A percentile compares a stretch with the other conserved stretches of the same genome.
phyloP scores from a whole-genome alignment of 2,329 filamentous ascomycete genomes.

The Diaporthe destruens region DNA sequence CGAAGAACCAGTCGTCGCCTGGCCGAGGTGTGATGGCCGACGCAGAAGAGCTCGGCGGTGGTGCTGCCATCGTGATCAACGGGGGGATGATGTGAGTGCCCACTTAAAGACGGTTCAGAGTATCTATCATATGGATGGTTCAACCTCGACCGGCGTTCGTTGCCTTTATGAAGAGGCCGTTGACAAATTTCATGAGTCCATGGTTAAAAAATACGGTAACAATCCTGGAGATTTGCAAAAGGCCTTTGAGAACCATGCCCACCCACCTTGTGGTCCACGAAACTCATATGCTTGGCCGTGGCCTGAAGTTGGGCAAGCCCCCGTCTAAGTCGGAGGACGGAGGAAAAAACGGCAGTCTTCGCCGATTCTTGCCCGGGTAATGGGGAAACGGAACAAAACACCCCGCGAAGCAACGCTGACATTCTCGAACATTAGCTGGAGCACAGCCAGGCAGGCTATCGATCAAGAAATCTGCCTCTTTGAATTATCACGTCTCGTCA shows the following conservation, averaged over 20 bases:
- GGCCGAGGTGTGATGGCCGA: not conserved
- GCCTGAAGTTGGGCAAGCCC: not conserved
- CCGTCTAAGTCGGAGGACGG: not conserved
- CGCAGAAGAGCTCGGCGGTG: not conserved
- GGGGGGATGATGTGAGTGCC: not conserved
- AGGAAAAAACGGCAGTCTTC: conserved; percentile 24
- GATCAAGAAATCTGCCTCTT: too few species aligned
- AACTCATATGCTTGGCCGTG: not conserved
- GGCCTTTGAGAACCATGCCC: not conserved
- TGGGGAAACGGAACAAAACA: not conserved
- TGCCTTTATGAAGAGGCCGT: not conserved
- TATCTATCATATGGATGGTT: not conserved
- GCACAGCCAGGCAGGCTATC: not conserved
- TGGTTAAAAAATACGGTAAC: not conserved
- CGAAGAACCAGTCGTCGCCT: conserved; percentile 37
- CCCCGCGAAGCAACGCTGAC: too few species aligned
- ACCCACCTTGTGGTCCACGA: not conserved
- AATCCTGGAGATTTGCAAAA: not conserved
- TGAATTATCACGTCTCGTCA: not conserved
- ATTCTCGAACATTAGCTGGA: not conserved
- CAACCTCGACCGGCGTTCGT: not conserved
- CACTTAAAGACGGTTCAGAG: not conserved
- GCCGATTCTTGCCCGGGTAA: conserved; percentile 17
- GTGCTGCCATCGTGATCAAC: conserved; percentile 15
- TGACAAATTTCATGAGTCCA: not conserved